phyloP scores from a whole-genome alignment of 2,329 filamentous ascomycete genomes.

The Dactylellina leptospora region DNA sequence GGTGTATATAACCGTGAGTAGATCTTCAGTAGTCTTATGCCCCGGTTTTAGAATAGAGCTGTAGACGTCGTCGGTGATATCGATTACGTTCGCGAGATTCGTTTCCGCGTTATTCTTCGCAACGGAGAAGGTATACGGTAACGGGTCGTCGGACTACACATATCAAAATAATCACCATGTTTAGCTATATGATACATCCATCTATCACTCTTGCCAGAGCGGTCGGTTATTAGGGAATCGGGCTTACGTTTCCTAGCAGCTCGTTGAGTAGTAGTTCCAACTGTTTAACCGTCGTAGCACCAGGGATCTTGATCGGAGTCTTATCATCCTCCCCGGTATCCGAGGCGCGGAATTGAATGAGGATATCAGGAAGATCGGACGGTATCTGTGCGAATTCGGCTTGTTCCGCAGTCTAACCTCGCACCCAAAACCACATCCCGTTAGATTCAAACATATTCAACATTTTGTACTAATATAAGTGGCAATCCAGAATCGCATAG shows the following conservation, averaged over 20 bases:
- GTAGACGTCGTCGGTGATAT: slow-evolving; percentile 57
- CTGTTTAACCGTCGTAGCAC: slow-evolving; percentile 56
- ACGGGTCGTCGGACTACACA: slow-evolving; percentile 56
- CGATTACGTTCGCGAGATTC: slow-evolving; percentile 56
- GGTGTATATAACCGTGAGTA: slow-evolving; percentile 71
- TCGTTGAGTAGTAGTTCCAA: slow-evolving; percentile 56
- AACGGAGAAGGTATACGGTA: slow-evolving; percentile 57
- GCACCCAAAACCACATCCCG: not conserved
- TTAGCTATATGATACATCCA: not conserved
- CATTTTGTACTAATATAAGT: not conserved
- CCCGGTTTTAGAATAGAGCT: slow-evolving; percentile 60
- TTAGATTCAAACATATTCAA: not conserved
- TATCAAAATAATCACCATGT: not conserved
- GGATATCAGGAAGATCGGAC: slow-evolving; percentile 56
- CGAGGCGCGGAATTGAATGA: slow-evolving; percentile 56
- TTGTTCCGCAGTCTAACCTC: slow-evolving; percentile 53
- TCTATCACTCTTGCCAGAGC: not conserved
- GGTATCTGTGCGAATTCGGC: slow-evolving; percentile 55
- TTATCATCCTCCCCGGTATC: slow-evolving; percentile 56
- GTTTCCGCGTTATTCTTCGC: slow-evolving; percentile 55
- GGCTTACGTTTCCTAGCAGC: slow-evolving; percentile 55
- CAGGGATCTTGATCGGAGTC: slow-evolving; percentile 56
- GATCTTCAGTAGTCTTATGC: slow-evolving; percentile 69
- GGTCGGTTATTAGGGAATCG: not conserved
- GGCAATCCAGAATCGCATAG: not conserved